Conservation (phyloP, 495 filamentous ascomycete species). For the Penicillium daleae region DNA sequence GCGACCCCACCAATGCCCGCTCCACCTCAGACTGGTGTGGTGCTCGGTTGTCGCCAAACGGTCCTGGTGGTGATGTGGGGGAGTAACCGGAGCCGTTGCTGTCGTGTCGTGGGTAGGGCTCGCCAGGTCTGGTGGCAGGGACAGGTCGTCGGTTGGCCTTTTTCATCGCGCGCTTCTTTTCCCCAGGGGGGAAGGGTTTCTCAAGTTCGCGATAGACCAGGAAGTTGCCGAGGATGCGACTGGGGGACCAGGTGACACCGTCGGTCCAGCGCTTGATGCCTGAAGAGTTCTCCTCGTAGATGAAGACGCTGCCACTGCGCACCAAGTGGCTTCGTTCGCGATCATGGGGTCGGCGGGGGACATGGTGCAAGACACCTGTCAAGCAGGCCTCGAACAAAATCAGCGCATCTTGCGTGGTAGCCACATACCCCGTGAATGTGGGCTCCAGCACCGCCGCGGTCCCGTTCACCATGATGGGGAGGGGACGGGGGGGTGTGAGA, state of each 20-base stretch:
- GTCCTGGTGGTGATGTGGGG: conserved; percentile 41
- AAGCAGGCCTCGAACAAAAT: conserved; percentile 77
- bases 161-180: conserved; percentile 88
- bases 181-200: conserved; percentile 79
- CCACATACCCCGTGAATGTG: conserved; percentile 69
- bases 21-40: conserved; percentile 59
- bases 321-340: conserved; percentile 75
- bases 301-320: conserved; percentile 81
- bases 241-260: conserved; percentile 86
- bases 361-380: conserved; percentile 67
- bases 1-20: conserved; percentile 74
- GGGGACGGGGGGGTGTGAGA: conserved; percentile 4
- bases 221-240: conserved; percentile 85
- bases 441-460: conserved; percentile 53
- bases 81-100: conserved; percentile 48
- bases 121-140: conserved; percentile 48
- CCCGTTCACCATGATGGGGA: conserved; percentile 49
- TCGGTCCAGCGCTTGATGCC: conserved; percentile 96
- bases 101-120: conserved; percentile 57
- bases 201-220: conserved; percentile 88
- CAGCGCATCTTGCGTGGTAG: conserved; percentile 73
- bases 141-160: conserved; percentile 55
- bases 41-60: conserved; percentile 39
- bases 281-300: conserved; percentile 86
- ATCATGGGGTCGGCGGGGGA: conserved; percentile 83